phyloP scores from a whole-genome alignment of 305 asterid genomes.

The Fraxinus xanthoxyloides region DNA sequence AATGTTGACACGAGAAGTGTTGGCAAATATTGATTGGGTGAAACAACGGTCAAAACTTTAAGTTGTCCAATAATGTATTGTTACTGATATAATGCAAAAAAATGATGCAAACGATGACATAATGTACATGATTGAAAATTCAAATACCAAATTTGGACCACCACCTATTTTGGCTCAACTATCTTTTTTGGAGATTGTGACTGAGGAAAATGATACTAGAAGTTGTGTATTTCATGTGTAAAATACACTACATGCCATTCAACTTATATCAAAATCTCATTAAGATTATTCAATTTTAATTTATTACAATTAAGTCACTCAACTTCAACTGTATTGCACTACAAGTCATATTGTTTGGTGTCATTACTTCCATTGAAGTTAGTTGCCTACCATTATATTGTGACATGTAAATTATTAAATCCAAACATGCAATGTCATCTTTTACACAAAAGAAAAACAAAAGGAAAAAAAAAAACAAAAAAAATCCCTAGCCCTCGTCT shows the following conservation, averaged over 20 bases:
- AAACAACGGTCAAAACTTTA: too few relatives aligned
- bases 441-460: neutral
- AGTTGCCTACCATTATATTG: neutral
- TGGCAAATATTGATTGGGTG: too few relatives aligned
- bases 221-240: neutral
- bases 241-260: neutral
- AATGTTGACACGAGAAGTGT: too few relatives aligned
- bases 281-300: neutral
- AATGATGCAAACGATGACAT: too few relatives aligned
- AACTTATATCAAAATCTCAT: neutral
- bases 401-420: neutral
- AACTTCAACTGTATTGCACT: neutral
- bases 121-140: too few relatives aligned
- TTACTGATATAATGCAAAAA: too few relatives aligned
- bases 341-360: neutral
- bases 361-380: neutral
- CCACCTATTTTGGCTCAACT: neutral
- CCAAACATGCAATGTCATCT: neutral
- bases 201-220: neutral
- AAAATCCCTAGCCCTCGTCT: neutral
- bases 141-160: neutral
- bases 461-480: neutral
- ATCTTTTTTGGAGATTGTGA: neutral
- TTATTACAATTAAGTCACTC: neutral
- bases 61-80: too few relatives aligned